Conservation (phyloP, 345 rosid genomes). For the Eucalyptus sp. region DNA sequence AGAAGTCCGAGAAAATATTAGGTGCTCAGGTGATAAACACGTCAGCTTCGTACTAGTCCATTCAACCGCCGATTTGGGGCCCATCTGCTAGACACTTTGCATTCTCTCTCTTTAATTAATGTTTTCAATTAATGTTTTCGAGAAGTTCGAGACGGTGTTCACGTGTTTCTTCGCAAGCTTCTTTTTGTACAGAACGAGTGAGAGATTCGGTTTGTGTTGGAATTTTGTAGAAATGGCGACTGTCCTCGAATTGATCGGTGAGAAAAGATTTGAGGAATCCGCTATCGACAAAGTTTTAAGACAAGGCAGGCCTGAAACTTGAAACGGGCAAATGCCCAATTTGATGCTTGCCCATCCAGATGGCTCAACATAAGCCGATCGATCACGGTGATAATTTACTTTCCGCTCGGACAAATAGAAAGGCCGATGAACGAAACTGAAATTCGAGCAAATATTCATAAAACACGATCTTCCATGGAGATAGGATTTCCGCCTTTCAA, state of each 20-base stretch:
- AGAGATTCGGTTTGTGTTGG: not conserved
- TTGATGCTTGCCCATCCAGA: not conserved
- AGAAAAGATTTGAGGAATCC: not conserved
- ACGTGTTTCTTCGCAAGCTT: not conserved
- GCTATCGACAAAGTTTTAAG: not conserved
- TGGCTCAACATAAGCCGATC: not conserved
- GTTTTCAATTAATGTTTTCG: too few species aligned
- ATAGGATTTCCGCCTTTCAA: not conserved
- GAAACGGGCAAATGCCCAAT: not conserved
- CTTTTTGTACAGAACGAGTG: not conserved
- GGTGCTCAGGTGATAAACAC: too few species aligned
- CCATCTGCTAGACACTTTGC: too few species aligned
- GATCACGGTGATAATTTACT: not conserved
- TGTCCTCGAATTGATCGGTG: not conserved
- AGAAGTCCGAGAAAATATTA: not conserved
- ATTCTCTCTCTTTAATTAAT: too few species aligned
- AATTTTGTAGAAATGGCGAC: not conserved
- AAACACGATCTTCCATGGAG: not conserved
- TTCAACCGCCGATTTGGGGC: too few species aligned
- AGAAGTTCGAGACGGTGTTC: not conserved
- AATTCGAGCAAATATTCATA: not conserved
- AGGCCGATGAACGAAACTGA: not conserved
- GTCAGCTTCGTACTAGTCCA: too few species aligned
- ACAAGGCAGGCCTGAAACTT: not conserved
- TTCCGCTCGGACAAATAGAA: not conserved